Evolutionary conservation across 2,329 filamentous ascomycete species (phyloP).

Genomic region (Phoma sp.): DNA sequence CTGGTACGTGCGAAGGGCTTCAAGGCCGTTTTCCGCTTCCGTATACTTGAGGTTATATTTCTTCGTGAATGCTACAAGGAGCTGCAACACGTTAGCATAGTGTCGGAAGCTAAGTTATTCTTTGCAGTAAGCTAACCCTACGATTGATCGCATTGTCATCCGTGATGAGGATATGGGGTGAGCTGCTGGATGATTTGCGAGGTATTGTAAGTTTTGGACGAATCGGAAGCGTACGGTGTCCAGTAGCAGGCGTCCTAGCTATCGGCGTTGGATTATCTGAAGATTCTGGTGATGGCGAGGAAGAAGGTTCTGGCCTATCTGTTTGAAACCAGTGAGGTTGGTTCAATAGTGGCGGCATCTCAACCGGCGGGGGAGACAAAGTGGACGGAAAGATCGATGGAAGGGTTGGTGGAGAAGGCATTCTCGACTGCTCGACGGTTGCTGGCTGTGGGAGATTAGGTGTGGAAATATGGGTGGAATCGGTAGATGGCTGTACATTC

Average conservation of each 20-base stretch:
- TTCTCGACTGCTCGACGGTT: neutral
- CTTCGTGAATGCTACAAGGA: constrained; percentile 43
- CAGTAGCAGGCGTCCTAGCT: neutral
- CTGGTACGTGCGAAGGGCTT: constrained; percentile 40
- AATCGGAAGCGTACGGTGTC: neutral
- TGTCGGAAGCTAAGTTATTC: neutral
- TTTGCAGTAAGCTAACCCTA: constrained; percentile 28
- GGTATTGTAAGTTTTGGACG: neutral
- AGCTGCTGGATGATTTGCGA: too few species aligned
- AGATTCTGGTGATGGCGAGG: neutral
- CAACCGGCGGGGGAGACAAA: neutral
- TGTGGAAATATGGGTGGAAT: neutral
- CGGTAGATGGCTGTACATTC: constrained; percentile 17
- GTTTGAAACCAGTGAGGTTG: constrained; percentile 6
- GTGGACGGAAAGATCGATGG: neutral
- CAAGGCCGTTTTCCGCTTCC: constrained; percentile 44
- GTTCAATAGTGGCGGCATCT: constrained; percentile 1
- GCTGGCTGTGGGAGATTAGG: constrained; percentile 4
- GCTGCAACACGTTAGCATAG: constrained; percentile 25
- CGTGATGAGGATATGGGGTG: constrained; percentile 41
- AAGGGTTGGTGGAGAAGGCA: neutral
- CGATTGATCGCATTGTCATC: constrained; percentile 52
- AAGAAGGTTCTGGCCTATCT: neutral
- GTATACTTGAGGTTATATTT: constrained; percentile 31
- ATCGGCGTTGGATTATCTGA: neutral